phyloP scores from a whole-genome alignment of 768 basidiomycete genomes.

The Antrodiella citrinella region DNA sequence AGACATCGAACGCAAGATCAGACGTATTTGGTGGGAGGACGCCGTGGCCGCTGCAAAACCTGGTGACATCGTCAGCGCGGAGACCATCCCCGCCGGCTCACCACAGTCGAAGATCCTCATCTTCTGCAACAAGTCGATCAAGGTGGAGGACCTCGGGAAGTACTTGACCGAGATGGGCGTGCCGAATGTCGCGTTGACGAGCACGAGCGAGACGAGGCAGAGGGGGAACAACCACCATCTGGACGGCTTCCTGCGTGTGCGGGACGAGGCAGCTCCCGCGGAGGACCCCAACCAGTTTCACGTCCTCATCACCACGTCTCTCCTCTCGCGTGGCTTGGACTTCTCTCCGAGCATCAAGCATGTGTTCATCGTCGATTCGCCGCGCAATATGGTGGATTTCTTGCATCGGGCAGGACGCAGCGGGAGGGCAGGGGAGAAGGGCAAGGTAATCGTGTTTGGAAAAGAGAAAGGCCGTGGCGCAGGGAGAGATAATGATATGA shows the following conservation, averaged over 20 bases:
- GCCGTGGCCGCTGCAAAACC: conserved; percentile 16
- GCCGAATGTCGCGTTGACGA: conserved; percentile 57
- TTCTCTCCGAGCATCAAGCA: conserved; percentile 74
- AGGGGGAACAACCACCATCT: conserved; percentile 71
- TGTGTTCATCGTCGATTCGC: conserved; percentile 84
- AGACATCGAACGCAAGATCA: conserved; percentile 70
- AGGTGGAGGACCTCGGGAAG: conserved; percentile 52
- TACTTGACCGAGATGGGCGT: conserved; percentile 57
- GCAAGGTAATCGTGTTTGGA: conserved; percentile 72
- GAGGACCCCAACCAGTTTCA: conserved; percentile 34
- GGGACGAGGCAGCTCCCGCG: conserved; percentile 15
- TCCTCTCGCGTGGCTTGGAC: conserved; percentile 86
- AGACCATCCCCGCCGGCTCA: conserved; percentile 6
- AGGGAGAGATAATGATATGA: conserved; percentile 40
- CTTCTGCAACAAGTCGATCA: conserved; percentile 73
- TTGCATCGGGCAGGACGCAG: conserved; percentile 85
- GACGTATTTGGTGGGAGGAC: conserved; percentile 70
- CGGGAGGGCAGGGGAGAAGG: conserved; percentile 62
- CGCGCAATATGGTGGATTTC: conserved; percentile 87
- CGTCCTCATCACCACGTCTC: conserved; percentile 82
- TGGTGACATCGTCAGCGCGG: not conserved
- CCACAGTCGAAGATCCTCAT: conserved; percentile 63
- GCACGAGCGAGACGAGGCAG: conserved; percentile 46
- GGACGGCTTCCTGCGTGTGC: conserved; percentile 51
- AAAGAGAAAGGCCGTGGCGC: conserved; percentile 61